These are phyloP conservation scores for Calonectria pseudoreteaudii DNA, from an alignment of 2,329 filamentous ascomycete genomes.

Conservation along the genomic window DNA sequence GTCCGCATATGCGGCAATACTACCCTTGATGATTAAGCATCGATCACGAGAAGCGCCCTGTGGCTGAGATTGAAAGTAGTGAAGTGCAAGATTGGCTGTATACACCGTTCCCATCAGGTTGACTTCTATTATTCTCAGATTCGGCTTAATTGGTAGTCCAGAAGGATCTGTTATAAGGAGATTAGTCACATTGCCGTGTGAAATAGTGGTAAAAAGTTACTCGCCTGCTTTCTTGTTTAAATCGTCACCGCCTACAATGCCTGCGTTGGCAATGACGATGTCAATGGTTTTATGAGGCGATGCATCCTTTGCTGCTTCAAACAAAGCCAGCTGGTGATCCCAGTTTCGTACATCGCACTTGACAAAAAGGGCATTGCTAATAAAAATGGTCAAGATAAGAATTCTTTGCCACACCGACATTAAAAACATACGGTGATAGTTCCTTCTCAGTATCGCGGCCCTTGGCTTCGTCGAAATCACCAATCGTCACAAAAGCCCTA, in stretches of 20 bases:
- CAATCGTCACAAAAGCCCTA: conserved; percentile 21
- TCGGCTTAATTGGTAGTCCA: not conserved
- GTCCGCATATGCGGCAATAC: conserved; percentile 23
- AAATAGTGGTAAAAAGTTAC: not conserved
- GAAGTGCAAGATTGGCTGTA: conserved; percentile 19
- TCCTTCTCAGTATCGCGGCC: not conserved
- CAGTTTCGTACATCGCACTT: conserved; percentile 55
- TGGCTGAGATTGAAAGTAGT: conserved; percentile 20
- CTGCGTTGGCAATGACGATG: conserved; percentile 59
- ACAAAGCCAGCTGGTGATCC: conserved; percentile 54
- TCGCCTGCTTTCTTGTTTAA: not conserved
- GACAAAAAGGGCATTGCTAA: conserved; percentile 41
- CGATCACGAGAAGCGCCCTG: conserved; percentile 6
- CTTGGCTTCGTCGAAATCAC: conserved; percentile 6
- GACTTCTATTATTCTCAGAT: conserved; percentile 18
- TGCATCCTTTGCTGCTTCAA: conserved; percentile 50
- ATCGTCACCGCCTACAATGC: conserved; percentile 43
- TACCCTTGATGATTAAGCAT: conserved; percentile 22
- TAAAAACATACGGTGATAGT: conserved; percentile 1
- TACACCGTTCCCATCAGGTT: conserved; percentile 19
- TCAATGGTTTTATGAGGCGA: conserved; percentile 54
- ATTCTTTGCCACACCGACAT: not conserved
- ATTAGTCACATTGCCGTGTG: not conserved
- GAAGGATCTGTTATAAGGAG: not conserved
- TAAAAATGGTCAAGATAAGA: not conserved